Percentiles rank a stretch among this genome's conserved stretches.
Conservation (phyloP, 2,329 filamentous ascomycete species). For the Cladophialophora exuberans region DNA sequence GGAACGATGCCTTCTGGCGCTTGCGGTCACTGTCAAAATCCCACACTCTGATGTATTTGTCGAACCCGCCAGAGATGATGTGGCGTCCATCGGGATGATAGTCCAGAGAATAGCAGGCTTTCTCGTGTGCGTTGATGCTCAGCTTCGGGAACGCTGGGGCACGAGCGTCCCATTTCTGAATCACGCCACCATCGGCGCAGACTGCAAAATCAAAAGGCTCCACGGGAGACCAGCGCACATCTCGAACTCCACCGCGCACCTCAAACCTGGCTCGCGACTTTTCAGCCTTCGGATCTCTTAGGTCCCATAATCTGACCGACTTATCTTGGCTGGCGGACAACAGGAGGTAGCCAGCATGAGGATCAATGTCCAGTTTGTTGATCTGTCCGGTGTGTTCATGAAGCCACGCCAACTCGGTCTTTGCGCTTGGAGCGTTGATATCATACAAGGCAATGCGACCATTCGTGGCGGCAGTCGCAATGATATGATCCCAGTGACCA, state of each 20-base stretch:
- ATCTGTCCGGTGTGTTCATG: conserved; percentile 69
- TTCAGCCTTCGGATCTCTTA: conserved; percentile 56
- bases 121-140: conserved; percentile 64
- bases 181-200: conserved; percentile 65
- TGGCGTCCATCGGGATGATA: conserved; percentile 71
- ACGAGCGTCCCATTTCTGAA: conserved; percentile 67
- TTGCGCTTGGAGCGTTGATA: conserved; percentile 49
- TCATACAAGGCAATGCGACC: conserved; percentile 69
- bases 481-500: conserved; percentile 61
- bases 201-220: conserved; percentile 64
- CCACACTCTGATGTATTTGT: conserved; percentile 67
- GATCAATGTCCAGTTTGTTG: conserved; percentile 67
- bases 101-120: conserved; percentile 64
- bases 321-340: conserved; percentile 68
- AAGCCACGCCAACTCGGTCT: conserved; percentile 63
- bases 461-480: conserved; percentile 67
- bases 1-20: conserved; percentile 61
- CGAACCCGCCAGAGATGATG: conserved; percentile 64
- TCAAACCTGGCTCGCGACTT: conserved; percentile 51
- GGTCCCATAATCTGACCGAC: conserved; percentile 66
- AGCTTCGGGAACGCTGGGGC: conserved; percentile 60
- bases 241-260: conserved; percentile 63
- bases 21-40: conserved; percentile 62
- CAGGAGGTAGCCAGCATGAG: conserved; percentile 61
- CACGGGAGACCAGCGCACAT: conserved; percentile 65